Percentiles rank a stretch among this genome's conserved stretches.
phyloP scores from a whole-genome alignment of 2,329 filamentous ascomycete species.

The Exophiala oligosperma region DNA sequence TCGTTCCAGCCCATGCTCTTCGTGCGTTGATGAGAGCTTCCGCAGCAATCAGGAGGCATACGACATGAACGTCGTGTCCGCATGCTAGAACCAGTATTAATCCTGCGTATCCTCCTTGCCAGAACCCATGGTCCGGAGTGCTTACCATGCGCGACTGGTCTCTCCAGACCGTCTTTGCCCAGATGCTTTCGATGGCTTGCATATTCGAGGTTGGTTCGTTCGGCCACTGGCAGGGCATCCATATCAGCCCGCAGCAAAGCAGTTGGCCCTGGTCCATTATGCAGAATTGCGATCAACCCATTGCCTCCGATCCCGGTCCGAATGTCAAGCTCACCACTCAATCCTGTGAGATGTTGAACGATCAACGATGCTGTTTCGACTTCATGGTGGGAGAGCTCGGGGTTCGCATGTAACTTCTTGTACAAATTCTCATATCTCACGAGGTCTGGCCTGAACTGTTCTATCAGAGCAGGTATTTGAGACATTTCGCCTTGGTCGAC shows the following conservation, averaged over 20 bases:
- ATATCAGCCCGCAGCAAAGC: conserved; percentile 51
- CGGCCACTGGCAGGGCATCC: conserved; percentile 51
- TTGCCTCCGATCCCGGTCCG: conserved; percentile 46
- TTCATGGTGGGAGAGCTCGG: conserved; percentile 61
- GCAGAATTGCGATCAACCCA: conserved; percentile 43
- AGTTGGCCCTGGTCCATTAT: conserved; percentile 44
- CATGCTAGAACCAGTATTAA: conserved; percentile 28
- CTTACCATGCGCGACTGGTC: conserved; percentile 55
- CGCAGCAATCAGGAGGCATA: conserved; percentile 54
- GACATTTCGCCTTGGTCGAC: too few species aligned
- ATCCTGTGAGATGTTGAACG: conserved; percentile 39
- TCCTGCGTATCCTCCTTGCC: neutral
- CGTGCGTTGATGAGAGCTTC: conserved; percentile 47
- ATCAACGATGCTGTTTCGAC: conserved; percentile 51
- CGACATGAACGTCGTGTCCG: conserved; percentile 62
- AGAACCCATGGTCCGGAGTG: neutral
- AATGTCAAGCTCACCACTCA: conserved; percentile 32
- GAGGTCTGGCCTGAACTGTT: conserved; percentile 1
- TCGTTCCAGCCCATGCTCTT: conserved; percentile 59
- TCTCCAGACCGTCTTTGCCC: conserved; percentile 48
- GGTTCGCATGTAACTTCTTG: conserved; percentile 58
- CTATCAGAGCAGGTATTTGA: neutral
- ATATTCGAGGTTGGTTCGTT: conserved; percentile 50
- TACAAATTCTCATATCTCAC: conserved; percentile 54
- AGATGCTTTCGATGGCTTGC: conserved; percentile 41